Conservation (phyloP, 2,329 filamentous ascomycete genomes). For the Allantophomopsis lycopodina region DNA sequence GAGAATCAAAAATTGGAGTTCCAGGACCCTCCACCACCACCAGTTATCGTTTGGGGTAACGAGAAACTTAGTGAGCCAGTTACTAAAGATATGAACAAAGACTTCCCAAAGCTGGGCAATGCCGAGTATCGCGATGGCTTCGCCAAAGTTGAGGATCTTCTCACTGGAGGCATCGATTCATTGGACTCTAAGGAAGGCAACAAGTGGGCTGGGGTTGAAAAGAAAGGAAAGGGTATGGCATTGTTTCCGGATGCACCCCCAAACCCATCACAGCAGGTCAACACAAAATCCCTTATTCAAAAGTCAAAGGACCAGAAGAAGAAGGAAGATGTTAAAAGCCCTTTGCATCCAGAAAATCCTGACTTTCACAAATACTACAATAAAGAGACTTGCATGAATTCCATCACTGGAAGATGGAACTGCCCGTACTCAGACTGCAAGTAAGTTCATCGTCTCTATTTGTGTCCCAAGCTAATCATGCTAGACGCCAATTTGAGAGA, state of each 20-base stretch:
- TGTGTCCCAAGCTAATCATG: no score
- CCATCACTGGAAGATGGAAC: conserved; percentile 27
- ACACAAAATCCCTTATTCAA: background rate
- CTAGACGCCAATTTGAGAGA: no score
- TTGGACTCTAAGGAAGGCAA: background rate
- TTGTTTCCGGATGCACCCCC: background rate
- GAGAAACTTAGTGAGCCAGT: background rate
- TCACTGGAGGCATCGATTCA: no score
- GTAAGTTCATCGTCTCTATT: conserved; percentile 19
- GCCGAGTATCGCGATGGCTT: background rate
- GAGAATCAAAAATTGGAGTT: background rate
- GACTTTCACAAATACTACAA: conserved; percentile 30
- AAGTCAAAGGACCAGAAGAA: background rate
- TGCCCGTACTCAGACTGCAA: conserved; percentile 40
- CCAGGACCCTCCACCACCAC: background rate
- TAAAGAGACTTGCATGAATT: conserved; percentile 27
- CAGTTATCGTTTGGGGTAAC: background rate
- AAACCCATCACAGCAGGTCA: conserved; percentile 1
- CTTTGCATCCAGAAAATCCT: conserved; percentile 25
- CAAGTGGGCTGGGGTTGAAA: background rate
- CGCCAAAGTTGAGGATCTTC: background rate
- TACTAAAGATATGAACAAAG: background rate
- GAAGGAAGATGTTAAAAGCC: background rate
- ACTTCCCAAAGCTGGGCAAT: background rate
- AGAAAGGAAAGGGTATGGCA: background rate